These are phyloP conservation scores for Thielaviopsis ethacetica DNA, from an alignment of 2,329 filamentous ascomycete species.

Conservation along the genomic window DNA sequence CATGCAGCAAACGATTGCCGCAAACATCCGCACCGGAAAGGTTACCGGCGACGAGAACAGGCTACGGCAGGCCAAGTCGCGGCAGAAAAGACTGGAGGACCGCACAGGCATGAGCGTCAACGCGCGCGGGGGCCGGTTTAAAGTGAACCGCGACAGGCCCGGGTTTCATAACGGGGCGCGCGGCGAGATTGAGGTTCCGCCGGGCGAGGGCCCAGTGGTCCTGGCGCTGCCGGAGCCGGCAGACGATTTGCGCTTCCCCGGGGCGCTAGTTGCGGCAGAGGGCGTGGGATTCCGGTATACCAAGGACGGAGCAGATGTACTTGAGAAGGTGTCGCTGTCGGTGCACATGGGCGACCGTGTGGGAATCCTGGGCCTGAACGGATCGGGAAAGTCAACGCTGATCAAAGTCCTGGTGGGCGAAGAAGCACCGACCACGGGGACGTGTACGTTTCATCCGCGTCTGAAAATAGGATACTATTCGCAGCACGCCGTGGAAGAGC, in stretches of 20 bases:
- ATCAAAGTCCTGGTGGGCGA: constrained; percentile 52
- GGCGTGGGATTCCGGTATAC: constrained; percentile 48
- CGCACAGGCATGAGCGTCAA: constrained; percentile 62
- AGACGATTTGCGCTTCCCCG: constrained; percentile 53
- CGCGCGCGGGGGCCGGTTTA: constrained; percentile 58
- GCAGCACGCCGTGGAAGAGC: constrained; percentile 58
- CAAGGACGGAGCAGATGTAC: constrained; percentile 19
- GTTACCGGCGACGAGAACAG: constrained; percentile 72
- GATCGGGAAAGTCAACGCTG: constrained; percentile 66
- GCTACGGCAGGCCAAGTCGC: constrained; percentile 66
- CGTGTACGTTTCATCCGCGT: constrained; percentile 48
- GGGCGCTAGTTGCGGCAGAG: constrained; percentile 56
- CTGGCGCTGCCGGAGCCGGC: constrained; percentile 45
- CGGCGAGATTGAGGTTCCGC: constrained; percentile 55
- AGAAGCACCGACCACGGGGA: constrained; percentile 41
- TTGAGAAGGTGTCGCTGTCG: constrained; percentile 50
- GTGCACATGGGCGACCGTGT: constrained; percentile 59
- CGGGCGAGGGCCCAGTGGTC: constrained; percentile 40
- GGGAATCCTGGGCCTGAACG: constrained; percentile 65
- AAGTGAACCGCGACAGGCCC: constrained; percentile 56
- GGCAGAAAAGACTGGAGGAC: constrained; percentile 73
- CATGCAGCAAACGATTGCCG: constrained; percentile 60
- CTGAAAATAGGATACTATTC: constrained; percentile 62
- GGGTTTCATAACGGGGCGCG: constrained; percentile 45
- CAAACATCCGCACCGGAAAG: constrained; percentile 59